Base-by-base conservation (phyloP, 2,329 filamentous ascomycete species). In the Fusarium dlaminii region DNA sequence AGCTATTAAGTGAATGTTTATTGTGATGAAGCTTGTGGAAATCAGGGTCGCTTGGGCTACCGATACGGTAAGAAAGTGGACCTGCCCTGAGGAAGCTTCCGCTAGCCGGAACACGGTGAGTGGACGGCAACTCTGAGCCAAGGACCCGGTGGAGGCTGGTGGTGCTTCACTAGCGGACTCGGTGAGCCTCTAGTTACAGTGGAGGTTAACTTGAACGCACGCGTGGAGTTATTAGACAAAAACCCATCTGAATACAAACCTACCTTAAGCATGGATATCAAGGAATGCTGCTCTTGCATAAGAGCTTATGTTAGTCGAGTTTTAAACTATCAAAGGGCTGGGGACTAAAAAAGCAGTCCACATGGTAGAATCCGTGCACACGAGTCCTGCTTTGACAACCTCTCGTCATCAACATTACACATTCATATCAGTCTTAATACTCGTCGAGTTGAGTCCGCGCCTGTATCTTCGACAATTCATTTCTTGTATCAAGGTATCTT, bases 41-140 rank as follows among this genome's bases (percentile, higher is more conserved):
- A 37, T 59, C 59, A 67, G 67, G 66, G 71, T 74, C 68, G 63
- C 71, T 74, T 68, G 66, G 71, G 67, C 63, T 74, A 74, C 63
- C 58, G 46, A 56, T 51, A 64, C 43, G 43, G 70, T 48, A 70
- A 66, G 60, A 45, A 43, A 61, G 54, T 60, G 52, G 37, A 39
- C 40, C 60, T 60, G 42, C 17, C 29, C 48, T 27, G 24, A 42
- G 63, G 64, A 43, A 43, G 54, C 37, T 46, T 63, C 66, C 65
- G 58, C 58, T 67, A 72, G 71, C 55, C 57, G 71, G 54, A 71
- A 34, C 54, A 45, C 37, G 39, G 58, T 42, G 51, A 65, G 46
- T 39, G 66, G 34, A 34, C 22, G 54, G 39, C 17, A 43, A 42
- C 29, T 17, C 40, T 58, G n/a, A 22, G 20, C 18, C 55, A 36